These are phyloP conservation scores for Aspergillus wentii DNA, from an alignment of 495 filamentous ascomycete genomes.

Conservation along the genomic window DNA sequence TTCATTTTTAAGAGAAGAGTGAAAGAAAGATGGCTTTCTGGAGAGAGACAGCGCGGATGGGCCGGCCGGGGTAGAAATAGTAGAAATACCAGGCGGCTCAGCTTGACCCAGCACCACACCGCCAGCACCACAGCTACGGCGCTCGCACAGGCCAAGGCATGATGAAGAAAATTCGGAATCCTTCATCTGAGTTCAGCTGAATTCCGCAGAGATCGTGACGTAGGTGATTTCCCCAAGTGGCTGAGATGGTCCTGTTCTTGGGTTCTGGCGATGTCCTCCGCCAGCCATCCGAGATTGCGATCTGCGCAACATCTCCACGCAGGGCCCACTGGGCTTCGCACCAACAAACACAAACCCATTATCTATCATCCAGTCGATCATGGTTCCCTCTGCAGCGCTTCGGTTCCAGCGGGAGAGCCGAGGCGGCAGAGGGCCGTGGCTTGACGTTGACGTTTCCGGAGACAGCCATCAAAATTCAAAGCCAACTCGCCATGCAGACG, in stretches of 20 bases:
- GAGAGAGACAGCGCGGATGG: constrained; percentile 4
- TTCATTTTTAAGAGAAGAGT: constrained; percentile 5
- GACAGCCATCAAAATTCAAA: not conserved
- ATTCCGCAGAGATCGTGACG: constrained; percentile 3
- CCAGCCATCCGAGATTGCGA: constrained; percentile 7
- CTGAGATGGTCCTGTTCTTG: constrained; percentile 5
- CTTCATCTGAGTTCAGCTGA: too few relatives aligned
- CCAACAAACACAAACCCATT: not conserved
- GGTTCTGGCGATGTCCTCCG: constrained; percentile 2
- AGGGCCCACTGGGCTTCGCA: constrained; percentile 4
- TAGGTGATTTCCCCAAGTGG: constrained; percentile 6
- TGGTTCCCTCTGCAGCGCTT: constrained; percentile 3
- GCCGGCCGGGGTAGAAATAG: constrained; percentile 7
- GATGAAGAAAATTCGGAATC: constrained; percentile 4
- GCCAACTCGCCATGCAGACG: constrained; percentile 3
- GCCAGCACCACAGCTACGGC: constrained; percentile 2
- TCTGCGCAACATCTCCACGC: constrained; percentile 3
- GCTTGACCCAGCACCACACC: constrained; percentile 1
- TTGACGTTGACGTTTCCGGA: not conserved
- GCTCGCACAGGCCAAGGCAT: constrained; percentile 2
- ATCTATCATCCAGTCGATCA: constrained; percentile 3
- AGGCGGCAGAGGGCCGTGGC: constrained; percentile 1
- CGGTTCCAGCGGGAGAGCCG: constrained; percentile 4
- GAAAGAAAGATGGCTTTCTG: constrained; percentile 2
- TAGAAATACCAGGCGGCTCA: constrained; percentile 1